These are phyloP conservation scores for Helotiales sp. DNA, from an alignment of 2,329 filamentous ascomycete species.

Conservation along the genomic window DNA sequence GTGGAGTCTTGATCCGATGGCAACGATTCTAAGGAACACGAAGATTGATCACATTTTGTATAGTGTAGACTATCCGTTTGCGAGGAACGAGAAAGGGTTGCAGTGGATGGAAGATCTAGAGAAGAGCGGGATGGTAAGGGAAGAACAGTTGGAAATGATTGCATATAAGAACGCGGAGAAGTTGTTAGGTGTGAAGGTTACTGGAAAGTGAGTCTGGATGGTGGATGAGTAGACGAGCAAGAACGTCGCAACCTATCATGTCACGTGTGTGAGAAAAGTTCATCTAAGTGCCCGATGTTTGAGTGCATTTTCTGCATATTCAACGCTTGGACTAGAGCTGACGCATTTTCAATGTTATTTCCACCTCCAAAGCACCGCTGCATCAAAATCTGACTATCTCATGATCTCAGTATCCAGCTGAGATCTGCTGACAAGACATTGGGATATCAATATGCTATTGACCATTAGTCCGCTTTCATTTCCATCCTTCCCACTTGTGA, in stretches of 20 bases:
- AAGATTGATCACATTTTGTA: constrained; percentile 51
- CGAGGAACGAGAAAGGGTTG: constrained; percentile 47
- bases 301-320: too few relatives aligned
- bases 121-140: constrained; percentile 47
- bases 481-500: not conserved
- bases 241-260: too few relatives aligned
- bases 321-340: too few relatives aligned
- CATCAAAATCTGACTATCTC: too few relatives aligned
- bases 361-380: too few relatives aligned
- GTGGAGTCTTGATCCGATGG: constrained; percentile 48
- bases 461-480: not conserved
- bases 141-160: constrained; percentile 48
- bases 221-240: too few relatives aligned
- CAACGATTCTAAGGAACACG: constrained; percentile 43
- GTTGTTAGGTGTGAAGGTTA: constrained; percentile 35
- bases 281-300: too few relatives aligned
- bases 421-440: not conserved
- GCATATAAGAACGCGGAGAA: constrained; percentile 50
- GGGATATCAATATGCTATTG: not conserved
- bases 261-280: too few relatives aligned
- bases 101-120: constrained; percentile 48
- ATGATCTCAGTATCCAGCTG: not conserved
- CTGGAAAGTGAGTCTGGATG: too few relatives aligned
- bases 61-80: constrained; percentile 57
- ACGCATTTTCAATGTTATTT: too few relatives aligned